Evolutionary conservation across 441 rosid genomes (phyloP), one percentile per base, ranked within the genome.

Genomic region (Populus hybrid): DNA sequence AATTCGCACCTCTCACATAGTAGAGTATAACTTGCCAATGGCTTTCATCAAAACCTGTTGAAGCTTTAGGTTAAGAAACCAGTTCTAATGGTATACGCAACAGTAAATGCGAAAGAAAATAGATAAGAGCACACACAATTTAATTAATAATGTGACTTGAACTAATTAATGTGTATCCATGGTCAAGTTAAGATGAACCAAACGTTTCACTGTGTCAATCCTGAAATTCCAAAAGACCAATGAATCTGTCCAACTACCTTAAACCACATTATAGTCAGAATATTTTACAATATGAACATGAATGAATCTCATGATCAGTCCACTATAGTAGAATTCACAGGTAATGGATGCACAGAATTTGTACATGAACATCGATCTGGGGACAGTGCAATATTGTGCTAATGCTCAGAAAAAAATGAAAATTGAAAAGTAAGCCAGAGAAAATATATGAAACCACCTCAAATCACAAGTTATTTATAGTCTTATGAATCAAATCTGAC

Each of bases 1-100:
- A 40, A 40, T 0, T 9, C 50, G 50, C 14, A 40, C 50, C 50
- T 38, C 0, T 0, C 42, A 38, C 11, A 0, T 0, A 0, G 3
- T 0, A 2, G 42, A 38, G 42, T 38, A 38, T 0, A 0, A 0
- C 8, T 38, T 38, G 0, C 42, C 42, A 9, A 2, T 1, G 8
- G 11, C 42, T 38, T 38, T 8, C 42, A 38, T 0, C 40, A 36
- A 0, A 0, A 38, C 10, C 50, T 40, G 50, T 10, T 0, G 3
- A 40, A 0, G 0, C 0, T 9, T 40, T 40, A 40, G 50, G 50
- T 40, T 40, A 0, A 40, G 0, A 40, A 40, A 40, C 24, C 14
- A 40, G 50, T 2, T 40, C 3, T 9, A 40, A 40, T 40, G 50
- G 50, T 40, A 40, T 1, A 26, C 28, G 28, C 28, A 26, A 26